These are phyloP conservation scores for Kwoniella mangroviensis DNA, from an alignment of 768 basidiomycete species.

Conservation along the genomic window DNA sequence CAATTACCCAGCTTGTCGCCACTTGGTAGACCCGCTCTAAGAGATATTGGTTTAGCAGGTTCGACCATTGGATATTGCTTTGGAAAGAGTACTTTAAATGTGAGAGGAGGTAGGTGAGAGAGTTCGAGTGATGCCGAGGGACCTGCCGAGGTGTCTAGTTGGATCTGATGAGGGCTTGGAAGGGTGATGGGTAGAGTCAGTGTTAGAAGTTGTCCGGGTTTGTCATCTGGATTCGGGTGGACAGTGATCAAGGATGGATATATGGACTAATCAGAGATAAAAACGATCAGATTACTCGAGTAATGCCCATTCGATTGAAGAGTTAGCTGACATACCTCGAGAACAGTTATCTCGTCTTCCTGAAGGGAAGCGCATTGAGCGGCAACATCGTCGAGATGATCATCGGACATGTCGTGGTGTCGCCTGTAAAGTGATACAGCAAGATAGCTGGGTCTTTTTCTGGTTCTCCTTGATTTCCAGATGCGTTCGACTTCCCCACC, in stretches of 20 bases:
- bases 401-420: constrained; percentile 10
- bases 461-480: too few species aligned
- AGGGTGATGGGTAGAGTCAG: constrained; percentile 36
- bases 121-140: constrained; percentile 27
- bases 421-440: too few species aligned
- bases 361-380: constrained; percentile 33
- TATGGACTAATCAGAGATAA: constrained; percentile 31
- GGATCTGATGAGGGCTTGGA: constrained; percentile 8
- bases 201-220: constrained; percentile 31
- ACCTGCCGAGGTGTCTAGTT: constrained; percentile 19
- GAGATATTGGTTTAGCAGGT: constrained; percentile 24
- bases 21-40: constrained; percentile 28
- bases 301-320: background rate
- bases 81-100: constrained; percentile 32
- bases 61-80: constrained; percentile 31
- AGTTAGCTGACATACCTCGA: constrained; percentile 40
- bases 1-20: constrained; percentile 23
- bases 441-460: too few species aligned
- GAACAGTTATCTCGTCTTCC: constrained; percentile 48
- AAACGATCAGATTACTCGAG: background rate
- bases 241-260: constrained; percentile 29
- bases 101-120: constrained; percentile 41
- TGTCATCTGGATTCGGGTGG: constrained; percentile 26
- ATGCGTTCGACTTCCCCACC: too few species aligned
- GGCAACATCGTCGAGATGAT: constrained; percentile 7